A percentile compares a stretch with the other conserved stretches of the same genome.
phyloP scores from a whole-genome alignment of 2,329 filamentous ascomycete genomes.

The Fusarium sterilihyphosum region DNA sequence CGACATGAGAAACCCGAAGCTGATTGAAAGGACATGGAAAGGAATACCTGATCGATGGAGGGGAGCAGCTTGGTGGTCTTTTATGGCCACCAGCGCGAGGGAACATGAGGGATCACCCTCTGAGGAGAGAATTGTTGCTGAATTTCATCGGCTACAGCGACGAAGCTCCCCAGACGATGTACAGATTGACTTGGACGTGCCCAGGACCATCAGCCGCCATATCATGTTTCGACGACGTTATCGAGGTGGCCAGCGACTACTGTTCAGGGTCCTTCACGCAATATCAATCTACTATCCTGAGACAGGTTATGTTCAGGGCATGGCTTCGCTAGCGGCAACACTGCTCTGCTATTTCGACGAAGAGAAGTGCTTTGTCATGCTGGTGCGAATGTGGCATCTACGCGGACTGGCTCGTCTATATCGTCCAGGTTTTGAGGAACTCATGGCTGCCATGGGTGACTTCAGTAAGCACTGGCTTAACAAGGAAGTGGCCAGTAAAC shows the following conservation, averaged over 20 bases:
- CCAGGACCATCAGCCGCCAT: constrained; percentile 91
- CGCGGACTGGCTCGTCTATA: constrained; percentile 89
- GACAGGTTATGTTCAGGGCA: constrained; percentile 96
- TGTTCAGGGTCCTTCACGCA: constrained; percentile 93
- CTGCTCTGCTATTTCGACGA: constrained; percentile 97
- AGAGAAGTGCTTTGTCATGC: constrained; percentile 93
- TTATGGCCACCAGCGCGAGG: constrained; percentile 81
- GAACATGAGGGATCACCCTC: constrained; percentile 67
- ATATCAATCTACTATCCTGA: constrained; percentile 91
- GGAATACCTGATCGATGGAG: constrained; percentile 98
- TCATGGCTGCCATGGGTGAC: constrained; percentile 86
- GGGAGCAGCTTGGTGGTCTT: constrained; percentile 92
- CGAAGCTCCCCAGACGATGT: constrained; percentile 87
- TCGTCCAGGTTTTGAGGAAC: constrained; percentile 80
- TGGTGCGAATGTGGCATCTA: constrained; percentile 92
- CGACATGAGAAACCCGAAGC: constrained; percentile 81
- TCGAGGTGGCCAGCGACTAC: constrained; percentile 86
- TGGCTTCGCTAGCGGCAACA: constrained; percentile 93
- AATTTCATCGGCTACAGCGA: constrained; percentile 78
- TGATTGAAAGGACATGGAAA: constrained; percentile 95
- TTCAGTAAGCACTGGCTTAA: constrained; percentile 88
- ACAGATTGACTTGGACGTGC: constrained; percentile 97
- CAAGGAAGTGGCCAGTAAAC: constrained; percentile 80
- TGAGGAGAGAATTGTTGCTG: constrained; percentile 76
- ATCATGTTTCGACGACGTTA: constrained; percentile 97